Evolutionary conservation across 2,329 filamentous ascomycete species (phyloP).

Genomic region (Lachnellula hyalina): DNA sequence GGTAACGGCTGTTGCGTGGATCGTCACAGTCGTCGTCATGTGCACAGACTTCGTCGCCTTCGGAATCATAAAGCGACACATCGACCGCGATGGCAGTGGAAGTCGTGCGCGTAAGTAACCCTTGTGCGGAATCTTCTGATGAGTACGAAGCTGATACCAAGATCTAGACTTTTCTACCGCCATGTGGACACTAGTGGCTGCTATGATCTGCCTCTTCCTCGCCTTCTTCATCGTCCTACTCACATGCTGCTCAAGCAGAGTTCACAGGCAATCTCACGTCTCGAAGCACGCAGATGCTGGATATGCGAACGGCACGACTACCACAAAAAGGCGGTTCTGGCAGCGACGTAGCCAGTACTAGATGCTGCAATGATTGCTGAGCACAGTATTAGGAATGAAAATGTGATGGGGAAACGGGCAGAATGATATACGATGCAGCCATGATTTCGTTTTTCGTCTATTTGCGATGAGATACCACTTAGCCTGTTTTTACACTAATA

Average conservation of each 20-base stretch:
- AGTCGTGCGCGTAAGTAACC: constrained; percentile 35
- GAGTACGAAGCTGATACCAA: too few relatives aligned
- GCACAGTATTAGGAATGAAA: too few relatives aligned
- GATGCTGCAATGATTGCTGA: background rate
- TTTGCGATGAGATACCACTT: background rate
- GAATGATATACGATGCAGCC: background rate
- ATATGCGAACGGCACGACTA: constrained; percentile 13
- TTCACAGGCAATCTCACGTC: constrained; percentile 11
- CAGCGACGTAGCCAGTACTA: constrained; percentile 15
- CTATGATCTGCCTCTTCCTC: constrained; percentile 49
- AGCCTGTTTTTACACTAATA: background rate
- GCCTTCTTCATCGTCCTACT: constrained; percentile 54
- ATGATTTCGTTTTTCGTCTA: background rate
- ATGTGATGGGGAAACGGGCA: background rate
- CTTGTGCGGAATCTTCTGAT: background rate
- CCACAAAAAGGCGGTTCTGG: constrained; percentile 16
- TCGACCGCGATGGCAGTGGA: constrained; percentile 41
- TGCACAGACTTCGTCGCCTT: constrained; percentile 55
- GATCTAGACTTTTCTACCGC: constrained; percentile 41
- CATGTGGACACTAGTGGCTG: constrained; percentile 55
- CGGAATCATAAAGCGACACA: constrained; percentile 45
- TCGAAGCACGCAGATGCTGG: constrained; percentile 13
- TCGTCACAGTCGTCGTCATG: constrained; percentile 44
- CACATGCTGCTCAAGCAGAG: constrained; percentile 50
- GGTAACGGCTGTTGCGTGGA: constrained; percentile 44